Evolutionary conservation across 1,284 basidiomycete species (phyloP).

Genomic region (Ustilago trichophora): DNA sequence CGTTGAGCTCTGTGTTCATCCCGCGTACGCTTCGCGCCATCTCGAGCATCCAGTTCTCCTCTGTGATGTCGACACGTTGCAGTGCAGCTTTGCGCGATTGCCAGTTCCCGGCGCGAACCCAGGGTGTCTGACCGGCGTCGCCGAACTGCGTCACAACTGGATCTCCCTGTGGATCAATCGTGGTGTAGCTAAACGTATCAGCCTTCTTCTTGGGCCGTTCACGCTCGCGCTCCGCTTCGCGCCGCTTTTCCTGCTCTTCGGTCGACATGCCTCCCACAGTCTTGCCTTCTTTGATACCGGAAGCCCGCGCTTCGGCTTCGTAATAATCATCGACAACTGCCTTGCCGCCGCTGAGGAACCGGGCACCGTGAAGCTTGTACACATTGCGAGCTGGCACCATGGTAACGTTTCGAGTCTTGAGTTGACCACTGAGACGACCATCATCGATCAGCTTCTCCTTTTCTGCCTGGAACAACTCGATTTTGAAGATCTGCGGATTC

Average conservation of each 20-base stretch:
- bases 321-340: slow-evolving; percentile 96
- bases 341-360: slow-evolving; percentile 84
- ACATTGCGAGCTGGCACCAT: slow-evolving; percentile 90
- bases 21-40: slow-evolving; percentile 61
- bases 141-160: slow-evolving; percentile 59
- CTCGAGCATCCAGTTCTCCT: slow-evolving; percentile 65
- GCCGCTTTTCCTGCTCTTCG: slow-evolving; percentile 49
- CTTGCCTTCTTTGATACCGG: slow-evolving; percentile 62
- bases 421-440: slow-evolving; percentile 85
- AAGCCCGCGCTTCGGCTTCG: slow-evolving; percentile 78
- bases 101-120: slow-evolving; percentile 57
- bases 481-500: slow-evolving; percentile 86
- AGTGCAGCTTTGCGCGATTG: slow-evolving; percentile 45
- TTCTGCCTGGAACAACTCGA: slow-evolving; percentile 72
- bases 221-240: slow-evolving; percentile 54
- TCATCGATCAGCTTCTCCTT: slow-evolving; percentile 89
- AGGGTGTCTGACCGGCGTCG: slow-evolving; percentile 60
- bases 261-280: slow-evolving; percentile 52
- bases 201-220: slow-evolving; percentile 50
- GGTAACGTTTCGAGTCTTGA: slow-evolving; percentile 90
- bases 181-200: slow-evolving; percentile 54
- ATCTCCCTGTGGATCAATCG: slow-evolving; percentile 59
- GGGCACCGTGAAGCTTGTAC: slow-evolving; percentile 91
- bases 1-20: slow-evolving; percentile 62
- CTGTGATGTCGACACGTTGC: slow-evolving; percentile 56